A percentile compares a stretch with the other conserved stretches of the same genome.
These are phyloP conservation scores for Colletotrichum acutatum DNA, from an alignment of 2,329 filamentous ascomycete genomes.

Conservation along the genomic window DNA sequence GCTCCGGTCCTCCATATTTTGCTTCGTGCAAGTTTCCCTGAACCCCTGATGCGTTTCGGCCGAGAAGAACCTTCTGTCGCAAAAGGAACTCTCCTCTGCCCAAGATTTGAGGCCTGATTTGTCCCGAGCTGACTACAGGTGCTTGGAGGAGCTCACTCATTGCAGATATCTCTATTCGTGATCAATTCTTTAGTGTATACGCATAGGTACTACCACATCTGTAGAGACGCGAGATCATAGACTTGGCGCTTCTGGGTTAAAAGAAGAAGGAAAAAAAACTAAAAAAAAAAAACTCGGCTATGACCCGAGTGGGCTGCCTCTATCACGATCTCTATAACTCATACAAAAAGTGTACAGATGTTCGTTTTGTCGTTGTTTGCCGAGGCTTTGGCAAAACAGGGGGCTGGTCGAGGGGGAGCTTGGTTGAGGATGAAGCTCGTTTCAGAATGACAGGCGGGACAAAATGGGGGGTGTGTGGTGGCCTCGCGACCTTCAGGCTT, in stretches of 20 bases:
- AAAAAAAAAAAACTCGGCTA: neutral
- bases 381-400: neutral
- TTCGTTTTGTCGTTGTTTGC: neutral
- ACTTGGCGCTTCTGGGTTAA: too few relatives aligned
- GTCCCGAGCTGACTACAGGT: too few relatives aligned
- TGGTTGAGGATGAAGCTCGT: constrained; percentile 29
- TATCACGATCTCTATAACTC: neutral
- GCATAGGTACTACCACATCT: too few relatives aligned
- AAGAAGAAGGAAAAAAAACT: too few relatives aligned
- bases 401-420: constrained; percentile 3
- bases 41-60: neutral
- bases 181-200: too few relatives aligned
- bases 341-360: neutral
- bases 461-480: neutral
- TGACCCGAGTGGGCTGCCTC: neutral
- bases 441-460: constrained; percentile 24
- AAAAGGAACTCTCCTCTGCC: too few relatives aligned
- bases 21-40: neutral
- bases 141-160: too few relatives aligned
- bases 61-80: neutral
- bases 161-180: too few relatives aligned
- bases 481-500: neutral
- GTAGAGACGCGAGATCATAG: too few relatives aligned
- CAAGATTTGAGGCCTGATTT: too few relatives aligned
- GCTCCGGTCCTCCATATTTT: neutral